These are phyloP conservation scores for Aureobasidium sp. DNA, from an alignment of 2,329 filamentous ascomycete genomes.

Conservation along the genomic window DNA sequence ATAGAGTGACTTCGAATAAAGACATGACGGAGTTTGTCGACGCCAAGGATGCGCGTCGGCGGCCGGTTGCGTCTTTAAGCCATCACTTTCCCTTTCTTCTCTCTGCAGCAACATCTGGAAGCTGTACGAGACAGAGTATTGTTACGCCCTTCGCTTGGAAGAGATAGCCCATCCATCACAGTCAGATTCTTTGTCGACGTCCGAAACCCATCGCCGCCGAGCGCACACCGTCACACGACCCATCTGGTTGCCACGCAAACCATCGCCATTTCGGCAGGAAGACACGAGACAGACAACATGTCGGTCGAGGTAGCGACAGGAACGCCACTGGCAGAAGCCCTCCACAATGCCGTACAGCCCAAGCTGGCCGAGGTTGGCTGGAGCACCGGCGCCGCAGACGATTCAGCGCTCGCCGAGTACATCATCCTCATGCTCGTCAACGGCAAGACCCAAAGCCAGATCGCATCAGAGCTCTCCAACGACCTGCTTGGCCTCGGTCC, in stretches of 20 bases:
- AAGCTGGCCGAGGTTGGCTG: slow-evolving; percentile 92
- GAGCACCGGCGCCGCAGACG: slow-evolving; percentile 73
- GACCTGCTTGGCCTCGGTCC: slow-evolving; percentile 77
- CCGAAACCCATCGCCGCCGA: background rate
- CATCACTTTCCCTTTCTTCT: slow-evolving; percentile 7
- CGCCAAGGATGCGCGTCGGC: background rate
- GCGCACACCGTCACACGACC: background rate
- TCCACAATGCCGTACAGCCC: slow-evolving; percentile 75
- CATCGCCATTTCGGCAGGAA: background rate
- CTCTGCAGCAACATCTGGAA: background rate
- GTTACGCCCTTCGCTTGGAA: background rate
- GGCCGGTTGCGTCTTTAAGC: slow-evolving; percentile 6
- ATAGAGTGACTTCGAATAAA: background rate
- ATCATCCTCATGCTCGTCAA: slow-evolving; percentile 96
- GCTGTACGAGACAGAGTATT: background rate
- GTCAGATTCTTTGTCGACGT: background rate
- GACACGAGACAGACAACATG: slow-evolving; percentile 46
- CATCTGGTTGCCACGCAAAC: background rate
- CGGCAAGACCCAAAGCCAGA: slow-evolving; percentile 85
- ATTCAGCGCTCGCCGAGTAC: slow-evolving; percentile 85
- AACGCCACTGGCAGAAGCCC: slow-evolving; percentile 76
- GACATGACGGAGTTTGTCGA: background rate
- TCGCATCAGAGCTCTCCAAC: slow-evolving; percentile 77
- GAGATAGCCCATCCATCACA: background rate
- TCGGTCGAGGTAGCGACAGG: slow-evolving; percentile 68